These are phyloP conservation scores for Paecilomyces dactylethromorphus DNA, from an alignment of 2,329 filamentous ascomycete genomes.

Conservation along the genomic window DNA sequence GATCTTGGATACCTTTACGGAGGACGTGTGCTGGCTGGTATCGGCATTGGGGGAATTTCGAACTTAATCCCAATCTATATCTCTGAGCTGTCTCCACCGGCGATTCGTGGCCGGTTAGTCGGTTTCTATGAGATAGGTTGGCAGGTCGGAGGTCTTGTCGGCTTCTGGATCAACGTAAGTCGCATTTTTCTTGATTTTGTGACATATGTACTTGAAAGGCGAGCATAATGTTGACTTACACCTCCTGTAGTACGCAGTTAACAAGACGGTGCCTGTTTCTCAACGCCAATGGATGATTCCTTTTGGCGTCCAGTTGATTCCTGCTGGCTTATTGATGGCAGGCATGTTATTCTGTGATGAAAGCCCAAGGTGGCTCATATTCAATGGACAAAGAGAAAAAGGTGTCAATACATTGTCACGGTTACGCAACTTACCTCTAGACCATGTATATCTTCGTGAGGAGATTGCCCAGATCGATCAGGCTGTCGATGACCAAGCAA, in stretches of 20 bases:
- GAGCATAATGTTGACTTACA: not conserved
- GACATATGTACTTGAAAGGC: not conserved
- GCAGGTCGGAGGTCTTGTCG: conserved; percentile 46
- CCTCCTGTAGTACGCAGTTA: conserved; percentile 46
- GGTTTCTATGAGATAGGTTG: conserved; percentile 53
- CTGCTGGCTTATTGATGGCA: conserved; percentile 39
- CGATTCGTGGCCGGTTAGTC: conserved; percentile 53
- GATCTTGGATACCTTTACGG: conserved; percentile 57
- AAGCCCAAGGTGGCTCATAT: conserved; percentile 65
- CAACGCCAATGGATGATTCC: conserved; percentile 37
- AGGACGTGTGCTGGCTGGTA: conserved; percentile 51
- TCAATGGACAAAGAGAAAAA: conserved; percentile 61
- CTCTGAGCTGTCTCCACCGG: conserved; percentile 51
- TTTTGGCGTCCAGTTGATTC: conserved; percentile 36
- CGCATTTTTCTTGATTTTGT: not conserved
- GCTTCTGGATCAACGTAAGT: conserved; percentile 45
- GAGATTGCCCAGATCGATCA: conserved; percentile 65
- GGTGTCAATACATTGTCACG: conserved; percentile 49
- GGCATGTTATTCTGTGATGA: conserved; percentile 57
- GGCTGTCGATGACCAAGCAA: conserved; percentile 59
- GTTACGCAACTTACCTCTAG: conserved; percentile 34
- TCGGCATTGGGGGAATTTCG: conserved; percentile 51
- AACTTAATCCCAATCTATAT: conserved; percentile 57
- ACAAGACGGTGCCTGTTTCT: conserved; percentile 23
- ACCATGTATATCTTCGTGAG: conserved; percentile 61